Conservation (phyloP, 805 yeast genomes). For the Saturnispora dispora region DNA sequence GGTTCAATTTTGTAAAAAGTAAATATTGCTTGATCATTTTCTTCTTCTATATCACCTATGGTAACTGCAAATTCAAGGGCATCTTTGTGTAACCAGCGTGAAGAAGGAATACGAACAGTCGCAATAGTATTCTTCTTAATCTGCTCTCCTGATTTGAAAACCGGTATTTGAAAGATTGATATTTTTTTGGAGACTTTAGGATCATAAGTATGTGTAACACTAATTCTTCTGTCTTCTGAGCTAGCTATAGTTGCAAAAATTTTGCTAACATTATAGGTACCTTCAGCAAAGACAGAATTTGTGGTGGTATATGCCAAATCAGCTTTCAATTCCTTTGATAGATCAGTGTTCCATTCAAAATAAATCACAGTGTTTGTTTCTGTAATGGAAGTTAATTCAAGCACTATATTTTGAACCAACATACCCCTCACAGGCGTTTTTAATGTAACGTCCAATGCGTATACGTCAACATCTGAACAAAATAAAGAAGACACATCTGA, state of each 20-base stretch:
- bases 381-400: conserved; percentile 2
- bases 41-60: conserved; percentile 16
- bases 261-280: conserved; percentile 1
- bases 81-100: conserved; percentile 23
- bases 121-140: conserved; percentile 16
- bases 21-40: conserved; percentile 12
- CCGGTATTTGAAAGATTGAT: background rate
- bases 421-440: conserved; percentile 17
- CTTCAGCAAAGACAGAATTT: conserved; percentile 2
- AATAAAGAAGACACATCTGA: conserved; percentile 20
- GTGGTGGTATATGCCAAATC: background rate
- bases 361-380: background rate
- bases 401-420: background rate
- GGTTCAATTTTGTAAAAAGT: conserved; percentile 22
- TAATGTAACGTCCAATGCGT: conserved; percentile 30
- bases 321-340: background rate
- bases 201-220: conserved; percentile 1
- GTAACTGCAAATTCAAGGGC: conserved; percentile 16
- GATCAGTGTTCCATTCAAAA: background rate
- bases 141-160: background rate
- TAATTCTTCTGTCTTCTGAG: background rate
- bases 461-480: conserved; percentile 29
- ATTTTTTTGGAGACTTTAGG: background rate
- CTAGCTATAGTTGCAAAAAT: conserved; percentile 5
- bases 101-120: conserved; percentile 16